phyloP scores from a whole-genome alignment of 306 rosid genomes.

The Gynostemma pentaphyllum region DNA sequence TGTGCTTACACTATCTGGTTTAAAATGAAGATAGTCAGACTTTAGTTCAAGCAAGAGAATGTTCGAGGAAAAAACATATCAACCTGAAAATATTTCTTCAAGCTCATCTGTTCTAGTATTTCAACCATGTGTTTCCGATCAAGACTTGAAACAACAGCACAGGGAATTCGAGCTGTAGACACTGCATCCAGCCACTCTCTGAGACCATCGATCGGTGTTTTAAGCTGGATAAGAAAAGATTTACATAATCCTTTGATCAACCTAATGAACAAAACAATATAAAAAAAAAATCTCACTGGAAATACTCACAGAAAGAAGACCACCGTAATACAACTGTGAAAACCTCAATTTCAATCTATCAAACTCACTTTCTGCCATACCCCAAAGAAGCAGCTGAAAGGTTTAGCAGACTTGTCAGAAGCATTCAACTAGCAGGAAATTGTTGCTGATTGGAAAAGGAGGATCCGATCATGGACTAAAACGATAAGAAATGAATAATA shows the following conservation, averaged over 20 bases:
- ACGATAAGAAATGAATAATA: not conserved
- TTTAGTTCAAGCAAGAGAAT: not conserved
- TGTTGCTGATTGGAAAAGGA: not conserved
- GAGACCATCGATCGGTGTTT: constrained; percentile 68
- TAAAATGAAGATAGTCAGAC: not conserved
- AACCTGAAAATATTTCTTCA: constrained; percentile 86
- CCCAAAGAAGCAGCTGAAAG: constrained; percentile 60
- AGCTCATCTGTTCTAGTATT: constrained; percentile 62
- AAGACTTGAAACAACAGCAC: constrained; percentile 91
- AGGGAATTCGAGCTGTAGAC: constrained; percentile 76
- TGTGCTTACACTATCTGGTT: not conserved
- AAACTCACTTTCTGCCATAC: constrained; percentile 41
- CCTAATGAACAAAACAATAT: not conserved
- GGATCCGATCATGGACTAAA: not conserved
- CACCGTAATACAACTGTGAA: constrained; percentile 64
- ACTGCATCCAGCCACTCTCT: constrained; percentile 95
- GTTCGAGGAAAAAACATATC: constrained; percentile 2
- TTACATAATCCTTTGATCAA: not conserved
- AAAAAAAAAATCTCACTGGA: constrained; percentile 9
- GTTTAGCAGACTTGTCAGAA: constrained; percentile 15
- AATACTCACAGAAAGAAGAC: constrained; percentile 63
- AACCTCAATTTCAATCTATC: constrained; percentile 60
- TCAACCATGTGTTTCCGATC: constrained; percentile 70
- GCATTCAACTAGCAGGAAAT: not conserved
- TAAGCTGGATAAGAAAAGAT: constrained; percentile 33